Base-by-base conservation (phyloP, 2,329 filamentous ascomycete genomes). In the Sordariomycetes sp. region DNA sequence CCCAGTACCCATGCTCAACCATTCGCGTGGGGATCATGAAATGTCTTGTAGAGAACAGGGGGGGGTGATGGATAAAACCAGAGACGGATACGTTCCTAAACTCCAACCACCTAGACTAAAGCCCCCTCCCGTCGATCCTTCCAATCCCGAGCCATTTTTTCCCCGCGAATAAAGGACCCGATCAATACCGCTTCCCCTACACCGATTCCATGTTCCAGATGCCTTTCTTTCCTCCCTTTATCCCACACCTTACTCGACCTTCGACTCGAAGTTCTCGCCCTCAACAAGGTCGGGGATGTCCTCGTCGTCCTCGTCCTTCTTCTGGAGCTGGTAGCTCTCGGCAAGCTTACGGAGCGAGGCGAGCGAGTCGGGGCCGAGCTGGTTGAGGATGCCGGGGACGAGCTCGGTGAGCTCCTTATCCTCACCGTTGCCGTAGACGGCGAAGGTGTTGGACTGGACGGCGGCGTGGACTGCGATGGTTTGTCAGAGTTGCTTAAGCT, bases 371-470 rank as follows among this genome's bases (percentile, higher is more conserved):
- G 94, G 94, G 70, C 94, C 94, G 64, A 99, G 90, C 82, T 99
- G 94, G 88, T 97, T 99, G 64, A 99, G 89, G 79, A 99, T 99
- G 65, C 94, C 94, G 69, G 94, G 94, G 65, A 99, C 94, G 69
- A 99, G 91, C 82, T 99, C 94, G 63, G 94, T 99, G 66, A 99
- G 89, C 81, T 99, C 94, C 86, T 99, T 99, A 80, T 99, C 94
- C 81, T 99, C 94, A 65, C 93, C 94, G 75, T 90, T 87, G 68
- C 94, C 94, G 82, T 97, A 99, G 81, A 99, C 95, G 78, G 94
- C 94, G 76, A 97, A 99, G 75, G 94, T 99, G 87, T 99, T 99
- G 77, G 92, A 86, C 69, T 93, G 91, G 67, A 97, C 92, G 62
- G 94, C 90, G 65, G 93, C 94, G 80, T 99, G 94, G 65, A 99